Base-by-base conservation (phyloP, 2,329 filamentous ascomycete genomes). In the Coniella lustricola region DNA sequence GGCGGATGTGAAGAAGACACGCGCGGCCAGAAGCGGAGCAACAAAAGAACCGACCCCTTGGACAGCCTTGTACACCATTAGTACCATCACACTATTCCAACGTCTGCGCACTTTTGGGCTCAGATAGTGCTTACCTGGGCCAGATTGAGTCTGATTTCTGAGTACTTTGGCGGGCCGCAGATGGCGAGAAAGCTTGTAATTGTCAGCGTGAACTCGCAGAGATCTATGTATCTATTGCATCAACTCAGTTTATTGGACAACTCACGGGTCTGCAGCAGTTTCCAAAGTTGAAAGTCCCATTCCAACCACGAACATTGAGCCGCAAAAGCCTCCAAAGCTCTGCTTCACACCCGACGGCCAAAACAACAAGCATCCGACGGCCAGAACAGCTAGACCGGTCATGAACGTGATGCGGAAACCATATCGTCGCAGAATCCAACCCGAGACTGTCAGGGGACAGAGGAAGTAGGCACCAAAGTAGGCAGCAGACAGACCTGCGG, bases 381-480 rank as follows among this genome's bases (percentile, higher is more conserved):
- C 76, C 52, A 78, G 76, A 7, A 81, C 64, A 33, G 62, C 67
- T 1, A 82, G 69, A 1, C 79, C 78, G 14, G 77, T 74, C 59
- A 87, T 85, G 62, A 87, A 86, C 31, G 82, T 82, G 49, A 76
- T 75, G 45, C 81, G 76, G 63, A 84, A 86, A 14, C 83, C 82
- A 56, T 73, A 84, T 53, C 74, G 74, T 29, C 82, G 77, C 12
- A 87, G 72, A 57, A 86, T 71, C 67, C 70, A 76, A 48, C 64
- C 65, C 3, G 65, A 67, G 47, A 70, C 59, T 16, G 66, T 62
- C 4, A 69, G 57, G n/a, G 60, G 58, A 22, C 56, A 66, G 21
- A 71, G 55, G 31, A 62, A 60, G 53, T 69, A 70, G 47, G 66
- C 67, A 35, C 73, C 74, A 48, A 77, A 77, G 58, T 77, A 77